Evolutionary conservation across 345 rosid genomes (phyloP), one percentile per base, ranked within the genome.

Genomic region (Syzygium aromaticum): DNA sequence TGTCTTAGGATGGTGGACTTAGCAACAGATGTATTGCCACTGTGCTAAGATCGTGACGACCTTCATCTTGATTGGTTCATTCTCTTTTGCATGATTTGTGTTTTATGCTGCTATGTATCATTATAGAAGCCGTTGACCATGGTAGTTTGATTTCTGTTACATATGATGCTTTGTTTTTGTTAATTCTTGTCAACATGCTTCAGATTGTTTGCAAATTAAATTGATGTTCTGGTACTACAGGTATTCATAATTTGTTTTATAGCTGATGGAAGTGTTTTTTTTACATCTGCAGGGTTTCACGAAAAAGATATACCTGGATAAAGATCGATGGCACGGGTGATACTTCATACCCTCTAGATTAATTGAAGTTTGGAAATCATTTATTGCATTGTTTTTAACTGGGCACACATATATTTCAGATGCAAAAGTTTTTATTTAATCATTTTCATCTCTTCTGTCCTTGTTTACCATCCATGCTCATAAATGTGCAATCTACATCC

Each of bases 301-400:
- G 11, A 96, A 96, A 94, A 98, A 98, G 92, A 98, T 98, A 90
- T 92, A 95, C 94, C 93, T 98, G 94, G 99, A 96, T 91, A 98
- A 95, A 90, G 99, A 96, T 86, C 92, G 95, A 85, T 98, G 99
- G 99, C 98, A 95, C 40, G 99, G 99, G 99, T 98, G 94, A 89
- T 93, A 85, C 90, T 89, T 57, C 25, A 27, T 25, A 57, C 10
- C n/a, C 46, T 73, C 27, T 51, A 49, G 25, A 54, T 52, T 51
- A 15, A 84, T 84, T 15, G 52, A 30, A 73, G 49, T 73, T 73
- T 73, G 49, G 82, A 73, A 73, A 73, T 27, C 49, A 73, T 38
- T 38, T 19, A 19, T 73, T 40, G 73, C 84, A 33, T 40, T 85
- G 73, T 54, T 85, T 38, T 27, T n/a, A 59, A 59, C 52, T 33